Evolutionary conservation across 2,329 filamentous ascomycete genomes (phyloP).

Genomic region (Aaosphaeria arxii): DNA sequence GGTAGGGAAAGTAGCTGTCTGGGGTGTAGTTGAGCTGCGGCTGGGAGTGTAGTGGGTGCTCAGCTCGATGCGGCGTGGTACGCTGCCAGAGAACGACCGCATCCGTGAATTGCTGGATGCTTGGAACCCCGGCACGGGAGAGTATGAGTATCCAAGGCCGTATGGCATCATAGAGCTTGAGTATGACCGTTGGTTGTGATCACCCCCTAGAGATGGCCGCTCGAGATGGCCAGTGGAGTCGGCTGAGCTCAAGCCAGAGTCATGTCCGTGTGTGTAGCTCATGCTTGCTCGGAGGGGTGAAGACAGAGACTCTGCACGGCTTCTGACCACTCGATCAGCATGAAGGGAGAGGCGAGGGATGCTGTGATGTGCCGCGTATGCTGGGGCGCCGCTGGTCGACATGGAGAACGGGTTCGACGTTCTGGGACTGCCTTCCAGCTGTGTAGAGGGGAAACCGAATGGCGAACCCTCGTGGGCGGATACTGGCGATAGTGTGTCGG

Average conservation of each 20-base stretch:
- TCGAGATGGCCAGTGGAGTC: constrained; percentile 24
- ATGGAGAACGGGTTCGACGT: constrained; percentile 40
- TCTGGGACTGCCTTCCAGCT: constrained; percentile 34
- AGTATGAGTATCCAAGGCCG: constrained; percentile 38
- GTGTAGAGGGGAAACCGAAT: constrained; percentile 37
- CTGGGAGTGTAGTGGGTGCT: constrained; percentile 38
- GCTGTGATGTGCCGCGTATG: constrained; percentile 37
- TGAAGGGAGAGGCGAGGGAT: constrained; percentile 44
- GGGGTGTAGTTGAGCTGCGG: constrained; percentile 34
- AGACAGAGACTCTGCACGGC: constrained; percentile 41
- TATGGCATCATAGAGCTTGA: constrained; percentile 35
- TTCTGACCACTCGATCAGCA: constrained; percentile 40
- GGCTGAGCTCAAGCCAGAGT: constrained; percentile 20
- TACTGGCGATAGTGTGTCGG: constrained; percentile 45
- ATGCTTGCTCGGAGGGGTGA: constrained; percentile 47
- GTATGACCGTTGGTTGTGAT: constrained; percentile 16
- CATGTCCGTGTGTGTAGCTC: constrained; percentile 39
- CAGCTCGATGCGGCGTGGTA: constrained; percentile 40
- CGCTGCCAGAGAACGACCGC: constrained; percentile 38
- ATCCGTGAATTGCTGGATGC: constrained; percentile 35
- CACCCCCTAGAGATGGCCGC: constrained; percentile 6
- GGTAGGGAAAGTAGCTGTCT: constrained; percentile 39
- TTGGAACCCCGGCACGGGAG: constrained; percentile 40
- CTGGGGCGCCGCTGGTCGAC: constrained; percentile 27
- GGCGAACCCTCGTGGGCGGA: constrained; percentile 41